Evolutionary conservation across 192 early-diverging fungal genomes (phyloP).

Genomic region (Coemansia sp.): DNA sequence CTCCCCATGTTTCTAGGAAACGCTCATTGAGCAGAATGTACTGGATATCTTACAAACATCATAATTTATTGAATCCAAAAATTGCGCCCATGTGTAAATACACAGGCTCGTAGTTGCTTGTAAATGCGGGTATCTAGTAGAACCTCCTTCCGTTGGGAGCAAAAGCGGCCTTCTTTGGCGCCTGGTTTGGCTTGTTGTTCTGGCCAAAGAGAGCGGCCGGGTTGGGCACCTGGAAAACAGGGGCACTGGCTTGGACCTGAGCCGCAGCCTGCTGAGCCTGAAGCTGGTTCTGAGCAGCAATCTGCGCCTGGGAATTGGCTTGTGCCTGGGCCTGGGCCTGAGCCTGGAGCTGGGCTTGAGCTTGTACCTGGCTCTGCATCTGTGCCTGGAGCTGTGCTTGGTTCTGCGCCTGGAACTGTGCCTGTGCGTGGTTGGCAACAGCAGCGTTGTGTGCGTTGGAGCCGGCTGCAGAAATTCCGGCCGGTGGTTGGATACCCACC

Average conservation of each 20-base stretch:
- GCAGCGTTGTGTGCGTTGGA: conserved; percentile 8
- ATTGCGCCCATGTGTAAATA: no score
- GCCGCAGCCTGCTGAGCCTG: conserved; percentile 49
- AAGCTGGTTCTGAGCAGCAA: conserved; percentile 22
- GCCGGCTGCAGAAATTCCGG: conserved; percentile 33
- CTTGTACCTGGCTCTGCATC: conserved; percentile 31
- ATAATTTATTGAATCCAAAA: neutral
- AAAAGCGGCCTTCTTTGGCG: neutral
- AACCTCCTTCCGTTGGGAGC: neutral
- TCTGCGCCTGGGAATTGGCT: conserved; percentile 43
- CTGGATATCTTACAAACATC: neutral
- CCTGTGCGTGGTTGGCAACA: conserved; percentile 9
- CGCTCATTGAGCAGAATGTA: neutral
- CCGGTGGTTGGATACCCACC: conserved; percentile 42
- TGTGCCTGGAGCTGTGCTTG: conserved; percentile 30
- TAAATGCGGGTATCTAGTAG: neutral
- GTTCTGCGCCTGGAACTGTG: conserved; percentile 15
- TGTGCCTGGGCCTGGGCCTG: conserved; percentile 47
- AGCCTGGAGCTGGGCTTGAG: conserved; percentile 27
- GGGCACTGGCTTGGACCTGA: conserved; percentile 24
- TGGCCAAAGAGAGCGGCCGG: conserved; percentile 10
- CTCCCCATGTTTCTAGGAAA: no score
- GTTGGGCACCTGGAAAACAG: conserved; percentile 16
- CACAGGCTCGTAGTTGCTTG: neutral
- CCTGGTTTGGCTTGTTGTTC: neutral